A percentile compares a stretch with the other conserved stretches of the same genome.
Evolutionary conservation across 1,139 yeast species (phyloP).

Genomic region (Zygosaccharomyces pseudobailii): DNA sequence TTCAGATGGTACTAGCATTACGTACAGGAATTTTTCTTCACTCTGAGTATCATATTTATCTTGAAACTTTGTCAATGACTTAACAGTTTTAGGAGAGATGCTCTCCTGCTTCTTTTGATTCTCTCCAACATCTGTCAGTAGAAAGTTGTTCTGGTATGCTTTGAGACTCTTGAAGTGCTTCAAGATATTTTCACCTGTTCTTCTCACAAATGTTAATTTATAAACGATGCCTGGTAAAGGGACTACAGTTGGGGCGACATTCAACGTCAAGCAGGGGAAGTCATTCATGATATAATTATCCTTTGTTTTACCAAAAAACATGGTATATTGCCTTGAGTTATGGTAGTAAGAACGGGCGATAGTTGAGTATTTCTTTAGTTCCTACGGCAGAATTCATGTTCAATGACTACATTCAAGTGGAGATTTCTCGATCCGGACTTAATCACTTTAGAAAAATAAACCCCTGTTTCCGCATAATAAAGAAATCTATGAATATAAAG

Average conservation of each 20-base stretch:
- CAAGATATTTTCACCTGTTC: constrained; percentile 47
- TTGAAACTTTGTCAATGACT: constrained; percentile 28
- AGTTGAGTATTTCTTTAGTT: too few species aligned
- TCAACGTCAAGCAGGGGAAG: constrained; percentile 20
- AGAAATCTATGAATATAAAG: too few species aligned
- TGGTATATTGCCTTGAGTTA: background rate
- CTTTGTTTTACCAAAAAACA: constrained; percentile 1
- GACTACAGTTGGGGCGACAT: constrained; percentile 36
- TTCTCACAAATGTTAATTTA: constrained; percentile 47
- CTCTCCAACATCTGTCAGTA: constrained; percentile 30
- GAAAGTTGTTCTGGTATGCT: constrained; percentile 20
- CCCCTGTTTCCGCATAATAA: too few species aligned
- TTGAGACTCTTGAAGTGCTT: constrained; percentile 25
- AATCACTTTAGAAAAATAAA: background rate
- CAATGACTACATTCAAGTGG: constrained; percentile 1
- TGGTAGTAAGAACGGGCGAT: too few species aligned
- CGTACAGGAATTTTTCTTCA: constrained; percentile 36
- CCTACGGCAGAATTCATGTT: background rate
- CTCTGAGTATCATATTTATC: constrained; percentile 22
- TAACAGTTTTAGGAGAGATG: constrained; percentile 33
- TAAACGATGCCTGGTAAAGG: constrained; percentile 59
- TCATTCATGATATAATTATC: background rate
- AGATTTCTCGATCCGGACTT: background rate
- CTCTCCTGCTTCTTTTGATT: constrained; percentile 29
- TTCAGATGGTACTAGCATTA: constrained; percentile 33